Conservation (phyloP, 306 rosid species). For the Heteromeles arbutifolia region DNA sequence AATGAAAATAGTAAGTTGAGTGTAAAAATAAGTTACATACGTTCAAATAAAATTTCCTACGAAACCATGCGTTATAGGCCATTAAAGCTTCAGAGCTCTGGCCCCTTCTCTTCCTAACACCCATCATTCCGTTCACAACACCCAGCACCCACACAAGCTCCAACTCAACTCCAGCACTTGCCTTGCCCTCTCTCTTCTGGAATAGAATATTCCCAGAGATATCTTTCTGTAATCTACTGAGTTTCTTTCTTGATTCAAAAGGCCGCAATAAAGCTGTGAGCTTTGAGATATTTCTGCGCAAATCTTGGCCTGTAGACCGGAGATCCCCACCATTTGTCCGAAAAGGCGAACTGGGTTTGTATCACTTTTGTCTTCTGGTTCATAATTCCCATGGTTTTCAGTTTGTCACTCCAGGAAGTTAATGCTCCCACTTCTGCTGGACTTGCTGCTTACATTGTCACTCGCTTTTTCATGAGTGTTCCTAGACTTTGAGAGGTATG, state of each 20-base stretch:
- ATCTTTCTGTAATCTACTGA: slow-evolving; percentile 20
- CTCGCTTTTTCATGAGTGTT: slow-evolving; percentile 25
- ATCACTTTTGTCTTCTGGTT: slow-evolving; percentile 25
- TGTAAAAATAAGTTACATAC: too few species aligned
- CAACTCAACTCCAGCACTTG: not conserved
- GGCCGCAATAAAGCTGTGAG: not conserved
- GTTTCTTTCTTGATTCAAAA: slow-evolving; percentile 5
- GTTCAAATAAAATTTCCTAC: too few species aligned
- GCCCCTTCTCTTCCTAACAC: slow-evolving; percentile 11
- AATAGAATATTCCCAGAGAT: slow-evolving; percentile 15
- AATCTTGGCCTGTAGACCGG: slow-evolving; percentile 36
- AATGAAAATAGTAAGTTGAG: too few species aligned
- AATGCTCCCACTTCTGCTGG: slow-evolving; percentile 38
- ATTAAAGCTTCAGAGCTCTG: slow-evolving; percentile 42
- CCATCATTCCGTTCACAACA: slow-evolving; percentile 20
- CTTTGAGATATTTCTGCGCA: slow-evolving; percentile 23
- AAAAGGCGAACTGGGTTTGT: slow-evolving; percentile 32
- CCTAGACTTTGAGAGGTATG: slow-evolving; percentile 41
- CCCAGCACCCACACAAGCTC: not conserved
- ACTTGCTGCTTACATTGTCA: slow-evolving; percentile 42
- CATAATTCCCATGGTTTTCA: slow-evolving; percentile 34
- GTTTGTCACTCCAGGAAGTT: slow-evolving; percentile 31
- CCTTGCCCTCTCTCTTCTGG: not conserved
- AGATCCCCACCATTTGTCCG: slow-evolving; percentile 47
- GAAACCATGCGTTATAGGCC: slow-evolving; percentile 77